Evolutionary conservation across 495 filamentous ascomycete genomes (phyloP).

Genomic region (Cryomyces minteri): DNA sequence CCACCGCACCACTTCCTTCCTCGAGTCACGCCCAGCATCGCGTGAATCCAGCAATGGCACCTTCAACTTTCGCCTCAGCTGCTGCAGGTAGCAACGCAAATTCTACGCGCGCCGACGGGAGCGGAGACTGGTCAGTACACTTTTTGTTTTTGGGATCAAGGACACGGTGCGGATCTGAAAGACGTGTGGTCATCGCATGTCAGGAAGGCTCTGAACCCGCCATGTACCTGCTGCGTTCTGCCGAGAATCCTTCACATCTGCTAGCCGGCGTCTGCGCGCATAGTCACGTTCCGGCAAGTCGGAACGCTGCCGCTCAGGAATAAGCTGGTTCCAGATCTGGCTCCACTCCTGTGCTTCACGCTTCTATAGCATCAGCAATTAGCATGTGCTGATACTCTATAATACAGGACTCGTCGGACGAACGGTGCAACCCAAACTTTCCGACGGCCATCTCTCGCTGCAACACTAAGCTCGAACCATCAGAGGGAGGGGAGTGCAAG

Average conservation of each 20-base stretch:
- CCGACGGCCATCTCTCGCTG: slow-evolving; percentile 60
- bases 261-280: not conserved
- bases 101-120: slow-evolving; percentile 15
- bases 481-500: not conserved
- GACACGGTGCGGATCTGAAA: not conserved
- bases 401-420: slow-evolving; percentile 41
- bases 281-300: not conserved
- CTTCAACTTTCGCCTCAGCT: slow-evolving; percentile 22
- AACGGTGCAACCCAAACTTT: slow-evolving; percentile 78
- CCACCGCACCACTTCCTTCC: too few relatives aligned
- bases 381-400: not conserved
- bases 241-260: too few relatives aligned
- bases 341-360: not conserved
- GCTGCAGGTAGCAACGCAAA: slow-evolving; percentile 17
- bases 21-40: too few relatives aligned
- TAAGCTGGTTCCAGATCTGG: not conserved
- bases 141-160: not conserved
- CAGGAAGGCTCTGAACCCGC: not conserved
- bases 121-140: slow-evolving; percentile 17
- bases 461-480: slow-evolving; percentile 15
- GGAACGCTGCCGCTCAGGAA: too few relatives aligned
- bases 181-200: not conserved
- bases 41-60: slow-evolving; percentile 12
- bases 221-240: not conserved
- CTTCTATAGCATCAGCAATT: not conserved